Conservation (phyloP, 2,329 filamentous ascomycete genomes). For the Orbilia quercus region DNA sequence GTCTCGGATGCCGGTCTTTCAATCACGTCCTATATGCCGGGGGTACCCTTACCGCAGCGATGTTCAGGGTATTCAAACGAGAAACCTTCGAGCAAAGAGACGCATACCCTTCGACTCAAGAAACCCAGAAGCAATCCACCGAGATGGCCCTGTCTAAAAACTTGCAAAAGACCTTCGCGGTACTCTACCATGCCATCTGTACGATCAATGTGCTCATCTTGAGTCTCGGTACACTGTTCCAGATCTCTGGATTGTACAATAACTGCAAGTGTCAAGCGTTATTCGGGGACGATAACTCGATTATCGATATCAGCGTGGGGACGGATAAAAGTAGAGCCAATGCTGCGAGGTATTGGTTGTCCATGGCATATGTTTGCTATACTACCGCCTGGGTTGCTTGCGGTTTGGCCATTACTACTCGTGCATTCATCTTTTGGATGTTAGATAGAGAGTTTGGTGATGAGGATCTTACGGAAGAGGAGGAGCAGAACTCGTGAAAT, state of each 20-base stretch:
- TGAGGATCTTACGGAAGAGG: slow-evolving; percentile 12
- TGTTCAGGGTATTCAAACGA: slow-evolving; percentile 47
- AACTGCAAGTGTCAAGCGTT: slow-evolving; percentile 26
- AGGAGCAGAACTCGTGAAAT: neutral
- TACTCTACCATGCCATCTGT: slow-evolving; percentile 15
- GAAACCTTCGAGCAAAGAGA: slow-evolving; percentile 13
- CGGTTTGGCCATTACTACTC: slow-evolving; percentile 13
- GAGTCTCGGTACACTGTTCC: slow-evolving; percentile 16
- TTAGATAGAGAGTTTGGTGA: slow-evolving; percentile 22
- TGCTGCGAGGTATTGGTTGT: slow-evolving; percentile 23
- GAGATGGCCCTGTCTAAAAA: neutral
- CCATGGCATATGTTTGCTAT: slow-evolving; percentile 25
- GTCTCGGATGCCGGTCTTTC: slow-evolving; percentile 56
- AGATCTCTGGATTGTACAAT: slow-evolving; percentile 21
- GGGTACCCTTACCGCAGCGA: slow-evolving; percentile 46
- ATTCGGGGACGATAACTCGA: slow-evolving; percentile 12
- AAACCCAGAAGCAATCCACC: neutral
- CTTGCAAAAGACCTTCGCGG: neutral
- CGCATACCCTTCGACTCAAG: slow-evolving; percentile 1
- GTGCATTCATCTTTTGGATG: slow-evolving; percentile 20
- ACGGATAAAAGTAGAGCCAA: slow-evolving; percentile 3
- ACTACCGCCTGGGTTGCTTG: slow-evolving; percentile 24
- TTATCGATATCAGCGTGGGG: slow-evolving; percentile 10
- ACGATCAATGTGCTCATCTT: slow-evolving; percentile 19
- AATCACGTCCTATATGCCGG: slow-evolving; percentile 57